A percentile compares a stretch with the other conserved stretches of the same genome.
Evolutionary conservation across 106 monocot species (phyloP).

Genomic region (Platanthera guangdongensis): DNA sequence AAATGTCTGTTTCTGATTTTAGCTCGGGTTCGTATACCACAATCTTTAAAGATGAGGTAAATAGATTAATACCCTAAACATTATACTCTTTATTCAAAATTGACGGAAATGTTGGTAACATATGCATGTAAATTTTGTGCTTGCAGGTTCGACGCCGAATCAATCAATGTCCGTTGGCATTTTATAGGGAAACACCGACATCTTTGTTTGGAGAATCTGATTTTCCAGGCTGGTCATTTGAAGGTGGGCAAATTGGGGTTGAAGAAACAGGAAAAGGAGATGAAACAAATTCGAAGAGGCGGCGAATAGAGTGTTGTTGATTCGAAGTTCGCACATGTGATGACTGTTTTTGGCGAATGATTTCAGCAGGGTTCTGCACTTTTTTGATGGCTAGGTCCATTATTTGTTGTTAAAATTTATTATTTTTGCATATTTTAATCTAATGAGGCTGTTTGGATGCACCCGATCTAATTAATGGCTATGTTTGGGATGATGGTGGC

Average conservation of each 20-base stretch:
- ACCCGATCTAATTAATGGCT: no score
- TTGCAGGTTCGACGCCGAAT: slow-evolving; percentile 62
- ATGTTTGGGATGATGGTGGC: no score
- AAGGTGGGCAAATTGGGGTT: slow-evolving; percentile 7
- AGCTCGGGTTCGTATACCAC: slow-evolving; percentile 87
- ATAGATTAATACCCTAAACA: neutral
- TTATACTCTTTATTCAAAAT: neutral
- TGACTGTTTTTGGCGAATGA: no score
- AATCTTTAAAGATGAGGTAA: slow-evolving; percentile 76
- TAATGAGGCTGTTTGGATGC: no score
- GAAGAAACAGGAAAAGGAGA: neutral
- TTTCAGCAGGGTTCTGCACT: no score
- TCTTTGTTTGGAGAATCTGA: slow-evolving; percentile 64
- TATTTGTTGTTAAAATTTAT: no score
- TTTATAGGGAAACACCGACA: slow-evolving; percentile 55
- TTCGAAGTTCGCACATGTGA: neutral
- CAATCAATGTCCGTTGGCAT: slow-evolving; percentile 90
- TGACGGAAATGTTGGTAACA: neutral
- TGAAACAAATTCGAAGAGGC: slow-evolving; percentile 23
- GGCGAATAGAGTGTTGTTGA: slow-evolving; percentile 14
- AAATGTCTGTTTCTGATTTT: slow-evolving; percentile 71
- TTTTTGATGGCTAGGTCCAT: no score
- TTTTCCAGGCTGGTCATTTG: slow-evolving; percentile 80
- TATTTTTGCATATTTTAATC: no score
- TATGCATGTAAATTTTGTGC: neutral